phyloP scores from a whole-genome alignment of 163 green algal genomes.

The Picocystis sp. region DNA sequence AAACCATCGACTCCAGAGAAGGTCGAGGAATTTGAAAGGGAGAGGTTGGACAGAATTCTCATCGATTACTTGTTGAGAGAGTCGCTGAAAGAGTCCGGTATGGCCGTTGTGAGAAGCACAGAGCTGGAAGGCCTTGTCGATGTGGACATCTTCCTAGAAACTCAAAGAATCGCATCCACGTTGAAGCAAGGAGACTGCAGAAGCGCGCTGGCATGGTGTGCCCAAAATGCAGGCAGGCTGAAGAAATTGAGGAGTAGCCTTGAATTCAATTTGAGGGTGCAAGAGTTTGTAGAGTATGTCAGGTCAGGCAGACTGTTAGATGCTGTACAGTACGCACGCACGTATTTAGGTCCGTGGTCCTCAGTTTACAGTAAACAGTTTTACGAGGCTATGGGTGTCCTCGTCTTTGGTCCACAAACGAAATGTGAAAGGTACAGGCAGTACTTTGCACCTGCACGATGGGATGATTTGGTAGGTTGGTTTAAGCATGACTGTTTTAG shows the following conservation, averaged over 20 bases:
- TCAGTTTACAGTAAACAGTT: conserved; percentile 48
- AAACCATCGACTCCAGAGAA: background rate
- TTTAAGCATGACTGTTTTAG: conserved; percentile 64
- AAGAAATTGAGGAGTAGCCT: conserved; percentile 38
- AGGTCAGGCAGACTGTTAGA: conserved; percentile 27
- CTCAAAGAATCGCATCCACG: conserved; percentile 32
- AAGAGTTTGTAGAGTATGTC: conserved; percentile 89
- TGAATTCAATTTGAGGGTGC: conserved; percentile 7
- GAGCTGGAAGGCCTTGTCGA: conserved; percentile 47
- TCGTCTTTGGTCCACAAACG: conserved; percentile 45
- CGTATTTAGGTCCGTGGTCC: conserved; percentile 57
- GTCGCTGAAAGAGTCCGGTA: background rate
- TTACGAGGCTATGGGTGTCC: conserved; percentile 55
- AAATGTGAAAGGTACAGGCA: conserved; percentile 28
- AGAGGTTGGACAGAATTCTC: conserved; percentile 1
- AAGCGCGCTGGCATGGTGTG: conserved; percentile 65
- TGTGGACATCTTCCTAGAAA: conserved; percentile 50
- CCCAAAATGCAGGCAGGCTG: conserved; percentile 38
- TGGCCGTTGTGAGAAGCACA: background rate
- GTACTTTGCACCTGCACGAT: conserved; percentile 28
- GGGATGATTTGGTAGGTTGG: conserved; percentile 39
- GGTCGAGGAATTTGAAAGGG: conserved; percentile 4
- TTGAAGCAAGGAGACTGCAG: conserved; percentile 41
- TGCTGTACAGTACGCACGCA: conserved; percentile 60
- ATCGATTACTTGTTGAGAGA: conserved; percentile 2